Base-by-base conservation (phyloP, 2,329 filamentous ascomycete species). In the Cercospora sojina region DNA sequence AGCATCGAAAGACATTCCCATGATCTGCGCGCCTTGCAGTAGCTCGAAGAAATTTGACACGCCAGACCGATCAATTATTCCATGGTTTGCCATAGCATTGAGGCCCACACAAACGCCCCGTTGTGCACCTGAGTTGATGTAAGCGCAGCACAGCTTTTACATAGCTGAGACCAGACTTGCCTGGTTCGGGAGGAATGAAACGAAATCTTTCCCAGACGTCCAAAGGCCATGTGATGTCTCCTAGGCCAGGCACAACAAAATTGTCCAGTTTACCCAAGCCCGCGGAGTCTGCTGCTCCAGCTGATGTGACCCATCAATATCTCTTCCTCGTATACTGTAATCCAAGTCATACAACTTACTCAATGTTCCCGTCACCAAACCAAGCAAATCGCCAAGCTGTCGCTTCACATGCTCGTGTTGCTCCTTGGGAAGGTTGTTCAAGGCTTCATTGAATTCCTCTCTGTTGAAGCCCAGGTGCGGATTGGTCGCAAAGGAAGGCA, bases 11-110 rank as follows among this genome's bases (percentile, higher is more conserved):
- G 43, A 43, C 43, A 65, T 56, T 20, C 49, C 32, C 3, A 60
- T 31, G 20, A 65, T 32, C 10, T 55, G 32, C 1, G 47, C 51
- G 16, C 29, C 58, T 7, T 16, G 12, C 2, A 56, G 20, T 8
- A 61, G 29, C 31, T 61, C 57, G n/a, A 25, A 25, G n/a, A 61
- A 47, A n/a, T 23, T 31, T 3, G 53, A 57, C n/a, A 65, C 51
- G 0, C 63, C 63, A 12, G 63, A 53, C 29, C 43, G 57, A 49
- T 38, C 27, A 20, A 65, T 41, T 18, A 60, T 27, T 20, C 41
- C 18, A 29, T 60, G 49, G 13, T 65, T 65, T 18, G 63, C 43
- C 12, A 65, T 29, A 6, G 51, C 38, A 32, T 65, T 65, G 5
- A 56, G 23, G 7, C 47, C 57, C 10, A 41, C 18, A 13, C 63